phyloP scores from a whole-genome alignment of 2,329 filamentous ascomycete species.

The Salinomyces thailandicus region DNA sequence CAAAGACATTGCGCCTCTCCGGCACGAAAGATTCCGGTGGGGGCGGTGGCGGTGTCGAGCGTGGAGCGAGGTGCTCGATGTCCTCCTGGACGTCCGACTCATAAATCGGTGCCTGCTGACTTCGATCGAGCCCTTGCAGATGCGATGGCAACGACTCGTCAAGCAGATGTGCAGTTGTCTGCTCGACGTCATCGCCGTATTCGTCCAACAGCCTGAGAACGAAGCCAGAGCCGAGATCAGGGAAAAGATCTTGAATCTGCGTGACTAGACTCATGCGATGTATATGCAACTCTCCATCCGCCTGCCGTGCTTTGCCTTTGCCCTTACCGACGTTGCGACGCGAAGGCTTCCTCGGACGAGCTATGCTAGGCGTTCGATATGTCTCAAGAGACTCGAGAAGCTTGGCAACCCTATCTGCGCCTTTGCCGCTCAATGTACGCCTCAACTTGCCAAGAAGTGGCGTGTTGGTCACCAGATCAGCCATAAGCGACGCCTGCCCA shows the following conservation, averaged over 20 bases:
- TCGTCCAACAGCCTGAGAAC: conserved; percentile 68
- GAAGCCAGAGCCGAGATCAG: conserved; percentile 74
- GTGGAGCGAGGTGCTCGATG: conserved; percentile 42
- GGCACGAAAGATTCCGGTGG: conserved; percentile 32
- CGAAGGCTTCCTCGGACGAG: conserved; percentile 42
- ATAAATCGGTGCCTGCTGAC: conserved; percentile 48
- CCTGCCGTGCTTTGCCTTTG: conserved; percentile 47
- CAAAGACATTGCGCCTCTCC: conserved; percentile 61
- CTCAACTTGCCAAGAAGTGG: conserved; percentile 58
- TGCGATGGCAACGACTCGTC: conserved; percentile 64
- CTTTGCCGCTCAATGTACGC: conserved; percentile 41
- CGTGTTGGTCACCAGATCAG: conserved; percentile 70
- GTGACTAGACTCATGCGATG: conserved; percentile 77
- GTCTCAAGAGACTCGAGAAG: conserved; percentile 50
- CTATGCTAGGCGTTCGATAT: conserved; percentile 46
- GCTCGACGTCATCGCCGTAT: conserved; percentile 66
- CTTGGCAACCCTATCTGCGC: conserved; percentile 47
- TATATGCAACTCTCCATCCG: conserved; percentile 51
- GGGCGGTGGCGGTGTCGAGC: conserved; percentile 44
- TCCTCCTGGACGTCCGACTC: conserved; percentile 10
- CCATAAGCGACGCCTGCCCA: conserved; percentile 53
- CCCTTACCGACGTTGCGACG: conserved; percentile 53
- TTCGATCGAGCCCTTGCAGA: conserved; percentile 53
- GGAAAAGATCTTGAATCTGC: conserved; percentile 89
- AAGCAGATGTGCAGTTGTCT: conserved; percentile 70